A percentile compares a stretch with the other conserved stretches of the same genome.
phyloP scores from a whole-genome alignment of 257 asterid genomes.

The Misopates orontium region DNA sequence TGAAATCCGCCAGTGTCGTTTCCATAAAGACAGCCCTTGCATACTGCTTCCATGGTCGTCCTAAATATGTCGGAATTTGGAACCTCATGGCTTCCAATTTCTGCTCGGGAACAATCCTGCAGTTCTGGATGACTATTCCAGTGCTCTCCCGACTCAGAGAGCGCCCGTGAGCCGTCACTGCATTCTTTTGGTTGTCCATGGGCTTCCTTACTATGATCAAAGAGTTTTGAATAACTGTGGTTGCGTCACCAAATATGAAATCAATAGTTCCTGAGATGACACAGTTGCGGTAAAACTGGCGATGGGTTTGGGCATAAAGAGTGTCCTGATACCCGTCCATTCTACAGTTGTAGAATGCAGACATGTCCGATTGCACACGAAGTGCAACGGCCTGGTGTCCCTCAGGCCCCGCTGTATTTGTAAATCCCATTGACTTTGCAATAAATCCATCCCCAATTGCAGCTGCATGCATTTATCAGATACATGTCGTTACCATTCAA shows the following conservation, averaged over 20 bases:
- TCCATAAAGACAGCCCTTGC: constrained; percentile 46
- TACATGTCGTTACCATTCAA: too few species aligned
- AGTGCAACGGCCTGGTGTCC: constrained; percentile 59
- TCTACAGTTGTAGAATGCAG: constrained; percentile 50
- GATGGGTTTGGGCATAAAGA: constrained; percentile 38
- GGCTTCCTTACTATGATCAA: constrained; percentile 46
- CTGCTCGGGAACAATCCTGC: constrained; percentile 41
- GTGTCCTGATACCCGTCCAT: constrained; percentile 53
- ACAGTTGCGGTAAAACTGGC: constrained; percentile 50
- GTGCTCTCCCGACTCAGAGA: constrained; percentile 31
- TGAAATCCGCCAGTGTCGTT: constrained; percentile 38
- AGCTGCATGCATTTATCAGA: constrained; percentile 16
- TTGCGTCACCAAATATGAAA: constrained; percentile 49
- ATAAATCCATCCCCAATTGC: constrained; percentile 42
- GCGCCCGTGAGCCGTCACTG: constrained; percentile 47
- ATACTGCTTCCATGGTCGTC: constrained; percentile 46
- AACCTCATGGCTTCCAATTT: constrained; percentile 29
- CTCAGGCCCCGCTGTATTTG: constrained; percentile 48
- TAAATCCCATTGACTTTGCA: constrained; percentile 46
- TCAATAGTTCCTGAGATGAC: constrained; percentile 48
- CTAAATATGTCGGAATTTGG: constrained; percentile 37
- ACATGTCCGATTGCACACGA: constrained; percentile 41
- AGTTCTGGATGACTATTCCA: constrained; percentile 42
- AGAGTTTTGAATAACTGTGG: constrained; percentile 35
- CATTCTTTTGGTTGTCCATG: constrained; percentile 45